These are phyloP conservation scores for Yarrowia sp. DNA, from an alignment of 805 yeast genomes.

Conservation along the genomic window DNA sequence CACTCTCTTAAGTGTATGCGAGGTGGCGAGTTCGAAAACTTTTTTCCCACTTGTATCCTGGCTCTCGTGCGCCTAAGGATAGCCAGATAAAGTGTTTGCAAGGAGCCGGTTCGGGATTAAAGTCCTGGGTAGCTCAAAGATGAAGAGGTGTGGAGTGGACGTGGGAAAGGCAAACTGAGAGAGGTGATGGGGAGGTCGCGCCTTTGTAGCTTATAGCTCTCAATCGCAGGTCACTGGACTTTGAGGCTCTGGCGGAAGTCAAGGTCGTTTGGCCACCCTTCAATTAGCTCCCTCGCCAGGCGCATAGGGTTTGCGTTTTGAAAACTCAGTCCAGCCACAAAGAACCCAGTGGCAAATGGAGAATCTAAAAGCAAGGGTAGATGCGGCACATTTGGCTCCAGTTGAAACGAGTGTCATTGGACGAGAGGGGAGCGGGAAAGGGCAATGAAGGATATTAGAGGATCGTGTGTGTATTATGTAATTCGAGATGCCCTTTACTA, in stretches of 20 bases:
- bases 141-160: too few relatives aligned
- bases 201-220: not conserved
- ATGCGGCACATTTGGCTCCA: slow-evolving; percentile 35
- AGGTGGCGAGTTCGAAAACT: slow-evolving; percentile 36
- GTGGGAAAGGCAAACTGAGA: too few relatives aligned
- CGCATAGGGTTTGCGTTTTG: slow-evolving; percentile 27
- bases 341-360: slow-evolving; percentile 35
- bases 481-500: too few relatives aligned
- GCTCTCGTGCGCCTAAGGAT: slow-evolving; percentile 35
- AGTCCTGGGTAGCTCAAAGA: not conserved
- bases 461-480: too few relatives aligned
- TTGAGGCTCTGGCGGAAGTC: slow-evolving; percentile 17
- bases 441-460: not conserved
- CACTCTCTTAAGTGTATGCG: slow-evolving; percentile 37
- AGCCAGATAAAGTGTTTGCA: slow-evolving; percentile 27
- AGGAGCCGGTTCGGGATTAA: slow-evolving; percentile 27
- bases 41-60: slow-evolving; percentile 15
- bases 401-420: slow-evolving; percentile 30
- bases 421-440: not conserved
- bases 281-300: slow-evolving; percentile 33
- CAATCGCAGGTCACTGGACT: slow-evolving; percentile 8
- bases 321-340: slow-evolving; percentile 36
- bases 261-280: slow-evolving; percentile 30
- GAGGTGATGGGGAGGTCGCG: too few relatives aligned
- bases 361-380: slow-evolving; percentile 32